Conservation (phyloP, 2,329 filamentous ascomycete genomes). For the Colletotrichum aenigma region DNA sequence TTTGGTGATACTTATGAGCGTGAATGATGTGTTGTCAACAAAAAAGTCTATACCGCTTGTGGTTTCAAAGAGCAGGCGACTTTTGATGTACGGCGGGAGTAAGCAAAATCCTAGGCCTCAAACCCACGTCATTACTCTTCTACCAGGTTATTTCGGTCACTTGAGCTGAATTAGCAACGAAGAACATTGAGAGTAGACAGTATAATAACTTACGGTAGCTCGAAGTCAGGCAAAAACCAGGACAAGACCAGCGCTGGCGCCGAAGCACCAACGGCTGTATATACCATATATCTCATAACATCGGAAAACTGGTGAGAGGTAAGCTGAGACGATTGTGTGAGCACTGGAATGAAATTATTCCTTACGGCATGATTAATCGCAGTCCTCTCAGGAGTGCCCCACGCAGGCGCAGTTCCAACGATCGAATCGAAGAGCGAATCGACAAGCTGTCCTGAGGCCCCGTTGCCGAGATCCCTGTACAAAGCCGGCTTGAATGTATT, state of each 20-base stretch:
- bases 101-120: neutral
- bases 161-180: neutral
- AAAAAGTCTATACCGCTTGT: neutral
- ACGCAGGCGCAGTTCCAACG: neutral
- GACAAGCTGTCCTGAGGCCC: neutral
- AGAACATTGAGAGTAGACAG: neutral
- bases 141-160: constrained; percentile 4
- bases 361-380: neutral
- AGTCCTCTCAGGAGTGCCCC: constrained; percentile 6
- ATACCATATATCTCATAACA: constrained; percentile 8
- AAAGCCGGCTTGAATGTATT: constrained; percentile 29
- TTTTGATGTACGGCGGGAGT: neutral
- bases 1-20: neutral
- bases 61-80: neutral
- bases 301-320: neutral
- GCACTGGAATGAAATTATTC: too few species aligned
- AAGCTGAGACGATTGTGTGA: neutral
- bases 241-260: neutral
- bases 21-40: neutral
- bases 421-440: constrained; percentile 10
- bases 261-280: constrained; percentile 1
- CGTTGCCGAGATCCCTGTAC: neutral
- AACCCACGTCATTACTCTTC: neutral
- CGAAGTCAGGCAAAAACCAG: constrained; percentile 4
- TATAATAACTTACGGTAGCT: neutral